Conservation (phyloP, 1,284 basidiomycete genomes). For the Mrakiaceae sp. region DNA sequence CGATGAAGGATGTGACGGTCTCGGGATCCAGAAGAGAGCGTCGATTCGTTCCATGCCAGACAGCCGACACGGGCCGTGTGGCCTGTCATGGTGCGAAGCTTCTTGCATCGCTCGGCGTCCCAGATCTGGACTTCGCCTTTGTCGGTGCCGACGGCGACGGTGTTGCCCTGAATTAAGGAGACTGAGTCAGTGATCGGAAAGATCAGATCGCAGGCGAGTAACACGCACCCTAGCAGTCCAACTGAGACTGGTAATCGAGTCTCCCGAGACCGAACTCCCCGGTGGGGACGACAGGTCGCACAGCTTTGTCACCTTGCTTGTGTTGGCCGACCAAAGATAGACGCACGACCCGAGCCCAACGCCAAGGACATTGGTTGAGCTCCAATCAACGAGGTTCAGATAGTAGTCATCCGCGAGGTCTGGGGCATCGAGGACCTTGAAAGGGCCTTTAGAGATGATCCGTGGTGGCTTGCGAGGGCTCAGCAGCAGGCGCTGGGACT, state of each 20-base stretch:
- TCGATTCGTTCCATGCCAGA: conserved; percentile 76
- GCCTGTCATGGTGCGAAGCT: conserved; percentile 69
- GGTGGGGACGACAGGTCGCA: conserved; percentile 54
- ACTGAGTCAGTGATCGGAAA: not conserved
- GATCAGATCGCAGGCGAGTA: not conserved
- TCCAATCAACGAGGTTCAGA: conserved; percentile 96
- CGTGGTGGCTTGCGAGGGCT: conserved; percentile 71
- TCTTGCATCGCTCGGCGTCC: conserved; percentile 69
- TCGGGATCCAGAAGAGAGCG: conserved; percentile 80
- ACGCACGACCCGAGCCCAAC: conserved; percentile 87
- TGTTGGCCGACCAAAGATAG: conserved; percentile 94
- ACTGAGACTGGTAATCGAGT: conserved; percentile 70
- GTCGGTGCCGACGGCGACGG: conserved; percentile 84
- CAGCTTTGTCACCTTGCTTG: conserved; percentile 79
- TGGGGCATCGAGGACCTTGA: conserved; percentile 93
- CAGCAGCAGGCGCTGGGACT: conserved; percentile 71
- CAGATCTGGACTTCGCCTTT: conserved; percentile 84
- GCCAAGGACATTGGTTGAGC: conserved; percentile 81
- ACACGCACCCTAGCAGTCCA: conserved; percentile 75
- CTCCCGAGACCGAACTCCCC: conserved; percentile 29
- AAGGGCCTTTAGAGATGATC: conserved; percentile 86
- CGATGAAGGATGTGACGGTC: conserved; percentile 85
- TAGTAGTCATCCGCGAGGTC: conserved; percentile 98
- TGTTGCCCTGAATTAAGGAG: conserved; percentile 51
- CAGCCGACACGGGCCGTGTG: conserved; percentile 84